Conservation (phyloP, 306 rosid genomes). For the Malus asiatica region DNA sequence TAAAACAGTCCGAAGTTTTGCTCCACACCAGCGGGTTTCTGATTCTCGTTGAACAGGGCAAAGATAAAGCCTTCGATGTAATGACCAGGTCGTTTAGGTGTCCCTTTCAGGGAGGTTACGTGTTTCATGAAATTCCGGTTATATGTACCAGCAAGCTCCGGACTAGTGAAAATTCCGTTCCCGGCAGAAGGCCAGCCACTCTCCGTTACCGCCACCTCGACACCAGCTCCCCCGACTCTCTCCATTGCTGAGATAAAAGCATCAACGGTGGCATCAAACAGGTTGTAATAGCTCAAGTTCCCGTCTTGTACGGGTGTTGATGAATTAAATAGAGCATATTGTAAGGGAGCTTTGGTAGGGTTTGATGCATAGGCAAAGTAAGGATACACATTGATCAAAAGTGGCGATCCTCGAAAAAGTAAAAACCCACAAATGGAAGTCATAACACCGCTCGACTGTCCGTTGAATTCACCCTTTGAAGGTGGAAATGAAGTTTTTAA, state of each 20-base stretch:
- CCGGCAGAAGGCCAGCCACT: constrained; percentile 44
- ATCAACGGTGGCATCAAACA: constrained; percentile 32
- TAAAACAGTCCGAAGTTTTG: constrained; percentile 26
- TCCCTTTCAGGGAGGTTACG: constrained; percentile 15
- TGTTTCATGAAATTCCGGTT: constrained; percentile 19
- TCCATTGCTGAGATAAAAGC: constrained; percentile 28
- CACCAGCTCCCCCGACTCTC: not conserved
- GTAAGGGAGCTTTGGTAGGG: constrained; percentile 3
- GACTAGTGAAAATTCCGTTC: constrained; percentile 7
- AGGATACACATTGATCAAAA: constrained; percentile 36
- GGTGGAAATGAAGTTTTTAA: constrained; percentile 21
- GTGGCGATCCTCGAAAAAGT: constrained; percentile 1
- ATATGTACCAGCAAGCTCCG: constrained; percentile 12
- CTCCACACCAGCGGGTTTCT: constrained; percentile 16
- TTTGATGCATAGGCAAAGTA: constrained; percentile 30
- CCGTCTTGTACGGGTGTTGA: not conserved
- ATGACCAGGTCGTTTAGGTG: too few species aligned
- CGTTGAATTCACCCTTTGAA: constrained; percentile 9
- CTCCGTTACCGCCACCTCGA: constrained; percentile 22
- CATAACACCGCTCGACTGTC: not conserved
- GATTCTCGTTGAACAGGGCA: constrained; percentile 39
- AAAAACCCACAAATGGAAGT: constrained; percentile 12
- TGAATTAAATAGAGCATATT: constrained; percentile 8
- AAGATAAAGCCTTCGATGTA: constrained; percentile 26
- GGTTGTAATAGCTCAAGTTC: constrained; percentile 6